Conservation (phyloP, 2,329 filamentous ascomycete genomes). For the Claviceps maximensis region DNA sequence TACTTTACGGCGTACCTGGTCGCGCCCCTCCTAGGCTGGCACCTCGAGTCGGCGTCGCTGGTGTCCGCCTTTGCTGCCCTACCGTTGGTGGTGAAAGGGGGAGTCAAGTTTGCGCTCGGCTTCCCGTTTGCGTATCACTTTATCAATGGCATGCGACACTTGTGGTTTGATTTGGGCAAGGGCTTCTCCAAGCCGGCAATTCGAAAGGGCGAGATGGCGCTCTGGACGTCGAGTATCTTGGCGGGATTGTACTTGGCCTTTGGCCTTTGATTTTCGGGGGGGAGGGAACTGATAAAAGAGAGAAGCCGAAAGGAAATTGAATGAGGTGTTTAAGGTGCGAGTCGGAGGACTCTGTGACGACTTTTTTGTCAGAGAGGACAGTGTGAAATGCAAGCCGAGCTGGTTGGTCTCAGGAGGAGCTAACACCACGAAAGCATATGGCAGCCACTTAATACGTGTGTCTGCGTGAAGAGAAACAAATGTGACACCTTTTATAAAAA, state of each 20-base stretch:
- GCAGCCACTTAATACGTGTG: neutral
- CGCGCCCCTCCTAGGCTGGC: slow-evolving; percentile 57
- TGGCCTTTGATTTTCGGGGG: slow-evolving; percentile 30
- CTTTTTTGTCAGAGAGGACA: neutral
- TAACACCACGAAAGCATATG: too few relatives aligned
- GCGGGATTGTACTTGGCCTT: slow-evolving; percentile 33
- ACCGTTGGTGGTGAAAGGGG: slow-evolving; percentile 45
- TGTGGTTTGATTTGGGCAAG: slow-evolving; percentile 37
- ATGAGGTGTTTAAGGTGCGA: neutral
- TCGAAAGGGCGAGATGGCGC: slow-evolving; percentile 29
- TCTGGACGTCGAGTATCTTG: slow-evolving; percentile 34
- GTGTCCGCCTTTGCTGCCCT: slow-evolving; percentile 47
- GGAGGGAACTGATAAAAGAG: neutral
- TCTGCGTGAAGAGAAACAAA: neutral
- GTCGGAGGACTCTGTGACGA: neutral
- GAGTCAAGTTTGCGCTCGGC: slow-evolving; percentile 39
- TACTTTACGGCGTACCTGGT: slow-evolving; percentile 72
- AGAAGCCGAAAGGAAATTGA: neutral
- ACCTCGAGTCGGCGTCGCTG: slow-evolving; percentile 45
- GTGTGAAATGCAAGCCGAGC: neutral
- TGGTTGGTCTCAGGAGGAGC: neutral
- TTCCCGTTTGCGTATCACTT: slow-evolving; percentile 49
- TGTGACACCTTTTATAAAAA: neutral
- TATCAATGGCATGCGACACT: slow-evolving; percentile 41
- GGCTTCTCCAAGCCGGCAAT: slow-evolving; percentile 38